Base-by-base conservation (phyloP, 139 green algal species). In the Trebouxia sp. region DNA sequence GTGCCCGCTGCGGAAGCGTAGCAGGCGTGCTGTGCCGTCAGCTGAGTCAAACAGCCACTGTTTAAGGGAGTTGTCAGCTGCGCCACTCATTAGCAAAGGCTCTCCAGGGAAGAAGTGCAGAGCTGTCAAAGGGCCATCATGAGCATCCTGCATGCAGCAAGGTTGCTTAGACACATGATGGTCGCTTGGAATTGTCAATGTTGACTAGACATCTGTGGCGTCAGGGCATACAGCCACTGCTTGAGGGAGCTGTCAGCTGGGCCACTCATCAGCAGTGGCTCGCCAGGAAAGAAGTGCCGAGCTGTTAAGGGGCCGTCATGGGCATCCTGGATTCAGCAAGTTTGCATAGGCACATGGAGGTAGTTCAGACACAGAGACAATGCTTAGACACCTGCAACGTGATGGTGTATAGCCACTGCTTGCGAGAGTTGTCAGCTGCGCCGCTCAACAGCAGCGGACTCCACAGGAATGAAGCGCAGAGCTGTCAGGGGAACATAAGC, bases 161-260 rank as follows among this genome's bases (percentile, higher is more conserved):
- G n/a, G n/a, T n/a, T n/a, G n/a, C n/a, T n/a, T n/a, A n/a, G n/a
- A n/a, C n/a, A n/a, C n/a, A n/a, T n/a, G n/a, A n/a, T n/a, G n/a
- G n/a, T n/a, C n/a, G n/a, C n/a, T n/a, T n/a, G n/a, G n/a, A n/a
- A n/a, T n/a, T n/a, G n/a, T n/a, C n/a, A n/a, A n/a, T n/a, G n/a
- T n/a, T n/a, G n/a, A n/a, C n/a, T n/a, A n/a, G n/a, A n/a, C n/a
- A n/a, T n/a, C 85, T 9, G 82, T 66, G 41, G 86, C 89, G 28
- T 96, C 92, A 0, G 78, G 81, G 98, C 95, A 65, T 98, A 95
- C 45, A 98, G 89, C 96, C 95, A 99, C 65, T 99, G 93, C 91
- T 98, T 98, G 28, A 98, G 45, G 39, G 88, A 85, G 90, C 99
- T 99, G 91, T 99, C 96, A 0, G 79, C 87, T 3, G 78, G 92